Base-by-base conservation (phyloP, 768 basidiomycete genomes). In the Cubamyces lactineus region DNA sequence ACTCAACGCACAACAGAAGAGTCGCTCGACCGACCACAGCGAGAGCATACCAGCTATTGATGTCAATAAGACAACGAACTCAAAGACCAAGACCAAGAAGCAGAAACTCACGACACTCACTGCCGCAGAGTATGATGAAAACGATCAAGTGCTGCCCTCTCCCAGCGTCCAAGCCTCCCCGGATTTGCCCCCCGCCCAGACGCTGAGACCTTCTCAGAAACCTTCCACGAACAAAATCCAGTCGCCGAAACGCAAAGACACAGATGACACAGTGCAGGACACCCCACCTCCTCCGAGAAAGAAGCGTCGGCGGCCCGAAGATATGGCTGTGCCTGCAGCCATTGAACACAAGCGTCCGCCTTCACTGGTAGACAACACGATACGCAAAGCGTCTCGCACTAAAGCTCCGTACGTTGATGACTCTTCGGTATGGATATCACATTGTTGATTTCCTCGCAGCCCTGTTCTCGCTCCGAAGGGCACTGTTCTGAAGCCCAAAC, bases 401-500 rank as follows among this genome's bases (percentile, higher is more conserved):
- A 51, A 45, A 26, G 57, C 57, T 23, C 57, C 57, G 57, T 59
- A 50, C 6, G 57, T 51, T 19, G 19, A 9, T 21, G 3, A 7
- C 17, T 0, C 24, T 17, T 41, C 17, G 17, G 40, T 28, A 11
- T 13, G 42, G 5, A 16, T 23, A 3, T 16, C 5, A 9, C 3
- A 5, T 24, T 42, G 3, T 28, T 5, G 5, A 0, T 17, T 38
- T 5, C 12, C 7, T n/a, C 2, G 16, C 19, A 59, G 57, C 34
- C 57, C 57, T 1, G 30, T 59, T 13, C 24, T 51, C n/a, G 57
- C 49, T 3, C 49, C 61, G 38, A 54, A 62, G 42, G 53, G 45
- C 23, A 38, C 59, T 11, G 28, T 60, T 28, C 34, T 63, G 23
- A 63, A 63, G 28, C 61, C 54, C 0, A 63, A 66, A 34, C 65